Evolutionary conservation across 306 rosid species (phyloP).

Genomic region (Cucumis hystrix): DNA sequence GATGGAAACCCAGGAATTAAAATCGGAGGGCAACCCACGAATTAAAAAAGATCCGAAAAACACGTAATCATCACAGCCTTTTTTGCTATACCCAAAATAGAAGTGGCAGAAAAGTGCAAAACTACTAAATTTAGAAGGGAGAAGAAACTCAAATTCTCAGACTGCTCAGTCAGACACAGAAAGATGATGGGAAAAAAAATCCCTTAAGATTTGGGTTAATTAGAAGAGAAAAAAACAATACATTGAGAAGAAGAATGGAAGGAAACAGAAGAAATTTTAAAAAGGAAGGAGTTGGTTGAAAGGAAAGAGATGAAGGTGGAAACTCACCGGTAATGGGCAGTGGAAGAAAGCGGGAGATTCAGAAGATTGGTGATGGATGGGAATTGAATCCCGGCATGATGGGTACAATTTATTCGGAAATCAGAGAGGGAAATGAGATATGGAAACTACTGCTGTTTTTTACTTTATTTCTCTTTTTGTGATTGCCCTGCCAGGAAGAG

Average conservation of each 20-base stretch:
- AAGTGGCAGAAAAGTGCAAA: background rate
- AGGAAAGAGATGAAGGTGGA: background rate
- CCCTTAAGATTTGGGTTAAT: background rate
- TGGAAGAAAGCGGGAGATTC: background rate
- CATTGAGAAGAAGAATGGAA: background rate
- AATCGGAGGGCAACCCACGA: background rate
- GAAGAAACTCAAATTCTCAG: background rate
- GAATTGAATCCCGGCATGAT: background rate
- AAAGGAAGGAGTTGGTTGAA: background rate
- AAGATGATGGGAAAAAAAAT: background rate
- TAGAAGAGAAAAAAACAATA: background rate
- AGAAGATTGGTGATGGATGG: slow-evolving; percentile 10
- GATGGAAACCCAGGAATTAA: background rate
- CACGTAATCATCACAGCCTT: background rate
- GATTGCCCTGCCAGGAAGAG: background rate
- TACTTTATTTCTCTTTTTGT: background rate
- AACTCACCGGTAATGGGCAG: slow-evolving; percentile 21
- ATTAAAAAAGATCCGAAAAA: background rate
- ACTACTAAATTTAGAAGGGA: background rate
- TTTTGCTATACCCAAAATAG: background rate
- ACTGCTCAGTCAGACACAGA: slow-evolving; percentile 2
- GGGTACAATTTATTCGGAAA: slow-evolving; percentile 13
- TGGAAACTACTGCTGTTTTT: background rate
- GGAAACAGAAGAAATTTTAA: background rate
- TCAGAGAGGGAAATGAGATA: background rate